Percentiles rank a stretch among this genome's conserved stretches.
Evolutionary conservation across 176 grass and related monocot genomes (phyloP).

Genomic region (Thalia dealbata): DNA sequence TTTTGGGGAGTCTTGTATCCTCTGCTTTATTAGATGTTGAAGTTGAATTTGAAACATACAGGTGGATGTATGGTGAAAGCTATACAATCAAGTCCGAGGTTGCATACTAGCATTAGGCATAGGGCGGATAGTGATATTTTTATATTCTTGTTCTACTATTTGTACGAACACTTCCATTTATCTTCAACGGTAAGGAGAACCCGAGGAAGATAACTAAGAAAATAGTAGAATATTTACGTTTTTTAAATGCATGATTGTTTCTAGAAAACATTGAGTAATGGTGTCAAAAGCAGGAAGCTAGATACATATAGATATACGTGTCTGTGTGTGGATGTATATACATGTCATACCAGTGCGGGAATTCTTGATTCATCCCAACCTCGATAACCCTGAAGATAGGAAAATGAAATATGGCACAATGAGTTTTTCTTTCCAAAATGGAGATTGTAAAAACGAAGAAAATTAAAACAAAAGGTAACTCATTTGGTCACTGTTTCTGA

Average conservation of each 20-base stretch:
- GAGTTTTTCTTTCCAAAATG: neutral
- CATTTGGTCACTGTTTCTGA: constrained; percentile 3
- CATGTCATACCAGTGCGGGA: constrained; percentile 40
- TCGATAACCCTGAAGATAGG: constrained; percentile 45
- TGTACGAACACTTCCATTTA: neutral
- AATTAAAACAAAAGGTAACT: neutral
- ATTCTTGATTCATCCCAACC: constrained; percentile 54
- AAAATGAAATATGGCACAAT: constrained; percentile 7
- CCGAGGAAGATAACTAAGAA: neutral
- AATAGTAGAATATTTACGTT: too few relatives aligned
- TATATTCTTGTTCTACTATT: neutral
- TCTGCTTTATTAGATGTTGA: neutral
- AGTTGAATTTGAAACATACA: neutral
- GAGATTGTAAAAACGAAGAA: neutral
- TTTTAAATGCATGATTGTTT: neutral
- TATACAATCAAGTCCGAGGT: too few relatives aligned
- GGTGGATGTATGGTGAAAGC: neutral
- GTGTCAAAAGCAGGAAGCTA: neutral
- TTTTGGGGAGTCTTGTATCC: too few relatives aligned
- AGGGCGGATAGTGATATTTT: too few relatives aligned
- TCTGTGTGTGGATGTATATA: too few relatives aligned
- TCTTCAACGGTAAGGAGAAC: neutral
- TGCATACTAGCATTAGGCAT: too few relatives aligned
- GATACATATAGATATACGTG: neutral
- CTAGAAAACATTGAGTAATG: neutral